A percentile compares a stretch with the other conserved stretches of the same genome.
Conservation (phyloP, 1,284 basidiomycete genomes). For the Rhodotorula sp. region DNA sequence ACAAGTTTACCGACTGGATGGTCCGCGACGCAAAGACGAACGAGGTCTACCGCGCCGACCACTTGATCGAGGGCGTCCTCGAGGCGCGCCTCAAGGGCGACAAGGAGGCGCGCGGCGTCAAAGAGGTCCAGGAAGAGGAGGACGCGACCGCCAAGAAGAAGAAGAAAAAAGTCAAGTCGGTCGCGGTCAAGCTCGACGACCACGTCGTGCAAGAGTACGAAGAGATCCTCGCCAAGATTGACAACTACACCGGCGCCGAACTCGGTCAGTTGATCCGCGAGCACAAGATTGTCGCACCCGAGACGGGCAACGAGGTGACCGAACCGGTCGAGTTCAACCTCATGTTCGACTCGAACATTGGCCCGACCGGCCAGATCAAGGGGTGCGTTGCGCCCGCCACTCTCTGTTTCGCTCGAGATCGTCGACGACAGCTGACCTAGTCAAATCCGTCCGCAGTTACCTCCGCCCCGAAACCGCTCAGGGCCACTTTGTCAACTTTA, state of each 20-base stretch:
- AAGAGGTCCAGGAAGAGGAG: constrained; percentile 59
- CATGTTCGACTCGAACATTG: constrained; percentile 97
- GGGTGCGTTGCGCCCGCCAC: constrained; percentile 68
- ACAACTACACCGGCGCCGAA: constrained; percentile 88
- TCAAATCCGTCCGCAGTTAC: constrained; percentile 58
- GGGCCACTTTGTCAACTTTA: constrained; percentile 99
- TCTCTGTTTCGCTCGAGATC: too few species aligned
- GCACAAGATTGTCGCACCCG: constrained; percentile 82
- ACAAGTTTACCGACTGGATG: constrained; percentile 99
- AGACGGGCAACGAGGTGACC: constrained; percentile 85
- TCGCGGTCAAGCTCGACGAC: constrained; percentile 74
- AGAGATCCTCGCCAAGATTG: constrained; percentile 83
- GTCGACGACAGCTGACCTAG: not conserved
- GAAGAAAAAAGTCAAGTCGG: constrained; percentile 73
- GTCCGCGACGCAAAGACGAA: constrained; percentile 91
- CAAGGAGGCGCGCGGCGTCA: constrained; percentile 79
- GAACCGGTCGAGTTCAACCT: constrained; percentile 97
- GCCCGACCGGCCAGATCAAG: constrained; percentile 94
- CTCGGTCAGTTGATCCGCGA: constrained; percentile 83
- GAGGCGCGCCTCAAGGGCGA: constrained; percentile 87
- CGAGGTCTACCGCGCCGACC: constrained; percentile 95
- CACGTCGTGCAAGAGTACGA: constrained; percentile 75
- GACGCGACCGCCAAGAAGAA: constrained; percentile 75
- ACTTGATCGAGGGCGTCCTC: constrained; percentile 89
- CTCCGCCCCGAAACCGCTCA: constrained; percentile 98